Percentiles rank a stretch among this genome's conserved stretches.
phyloP scores from a whole-genome alignment of 495 filamentous ascomycete genomes.

The Xylaria acuta region DNA sequence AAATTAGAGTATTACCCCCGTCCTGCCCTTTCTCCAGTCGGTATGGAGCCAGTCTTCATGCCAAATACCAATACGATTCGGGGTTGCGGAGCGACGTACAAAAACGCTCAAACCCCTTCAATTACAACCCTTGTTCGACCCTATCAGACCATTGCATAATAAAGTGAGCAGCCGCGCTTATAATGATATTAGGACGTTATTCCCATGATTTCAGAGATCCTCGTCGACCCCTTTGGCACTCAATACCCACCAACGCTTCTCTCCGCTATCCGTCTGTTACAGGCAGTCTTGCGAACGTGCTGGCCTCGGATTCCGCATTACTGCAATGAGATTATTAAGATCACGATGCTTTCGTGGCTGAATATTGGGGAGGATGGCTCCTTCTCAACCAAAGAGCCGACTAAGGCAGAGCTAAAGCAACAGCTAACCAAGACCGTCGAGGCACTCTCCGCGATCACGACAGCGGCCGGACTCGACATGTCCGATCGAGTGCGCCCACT shows the following conservation, averaged over 20 bases:
- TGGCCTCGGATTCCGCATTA: slow-evolving; percentile 75
- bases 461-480: slow-evolving; percentile 38
- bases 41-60: background rate
- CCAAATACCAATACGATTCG: background rate
- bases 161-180: slow-evolving; percentile 3
- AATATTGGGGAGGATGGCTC: slow-evolving; percentile 57
- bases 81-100: background rate
- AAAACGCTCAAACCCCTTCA: background rate
- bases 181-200: slow-evolving; percentile 61
- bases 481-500: slow-evolving; percentile 43
- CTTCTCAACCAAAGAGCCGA: slow-evolving; percentile 18
- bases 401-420: slow-evolving; percentile 45
- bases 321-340: slow-evolving; percentile 72
- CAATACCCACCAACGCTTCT: slow-evolving; percentile 61
- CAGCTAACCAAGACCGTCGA: slow-evolving; percentile 51
- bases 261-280: slow-evolving; percentile 59
- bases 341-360: slow-evolving; percentile 70
- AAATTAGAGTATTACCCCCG: background rate
- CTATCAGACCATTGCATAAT: background rate
- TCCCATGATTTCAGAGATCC: slow-evolving; percentile 67
- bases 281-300: slow-evolving; percentile 66
- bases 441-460: slow-evolving; percentile 41
- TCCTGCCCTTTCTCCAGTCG: background rate
- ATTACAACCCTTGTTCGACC: background rate
- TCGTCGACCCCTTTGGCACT: slow-evolving; percentile 74